A percentile compares a stretch with the other conserved stretches of the same genome.
phyloP scores from a whole-genome alignment of 169 alveolate genomes.

The Prorocentrum cordatum region DNA sequence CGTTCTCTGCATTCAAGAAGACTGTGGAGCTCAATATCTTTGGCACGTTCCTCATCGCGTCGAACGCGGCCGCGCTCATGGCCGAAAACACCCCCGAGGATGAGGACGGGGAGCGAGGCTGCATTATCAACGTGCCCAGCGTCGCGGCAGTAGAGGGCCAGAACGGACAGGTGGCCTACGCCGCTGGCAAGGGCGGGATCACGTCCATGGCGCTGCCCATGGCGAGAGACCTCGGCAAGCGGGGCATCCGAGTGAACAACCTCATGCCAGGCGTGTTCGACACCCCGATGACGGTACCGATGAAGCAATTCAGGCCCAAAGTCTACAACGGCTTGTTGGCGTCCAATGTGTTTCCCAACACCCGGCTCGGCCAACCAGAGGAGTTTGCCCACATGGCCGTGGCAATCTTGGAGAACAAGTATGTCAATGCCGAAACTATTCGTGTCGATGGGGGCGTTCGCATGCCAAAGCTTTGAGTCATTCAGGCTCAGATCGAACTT shows the following conservation, averaged over 20 bases:
- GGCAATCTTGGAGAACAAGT: conserved; percentile 43
- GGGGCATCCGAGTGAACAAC: conserved; percentile 49
- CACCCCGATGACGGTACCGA: conserved; percentile 26
- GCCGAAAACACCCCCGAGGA: conserved; percentile 8
- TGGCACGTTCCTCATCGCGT: conserved; percentile 26
- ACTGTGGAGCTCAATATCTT: conserved; percentile 39
- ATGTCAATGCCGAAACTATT: conserved; percentile 25
- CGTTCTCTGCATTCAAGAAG: background rate
- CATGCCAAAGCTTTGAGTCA: conserved; percentile 23
- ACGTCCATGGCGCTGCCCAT: conserved; percentile 44
- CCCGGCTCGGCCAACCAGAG: conserved; percentile 46
- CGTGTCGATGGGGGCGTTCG: conserved; percentile 55
- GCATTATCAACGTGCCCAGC: conserved; percentile 57
- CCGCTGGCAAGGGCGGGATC: conserved; percentile 62
- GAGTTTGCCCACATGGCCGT: conserved; percentile 59
- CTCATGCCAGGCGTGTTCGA: conserved; percentile 43
- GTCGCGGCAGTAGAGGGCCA: conserved; percentile 41
- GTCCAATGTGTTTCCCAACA: conserved; percentile 25
- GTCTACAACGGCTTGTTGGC: background rate
- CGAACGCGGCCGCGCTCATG: background rate
- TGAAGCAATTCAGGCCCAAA: background rate
- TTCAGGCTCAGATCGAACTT: no score
- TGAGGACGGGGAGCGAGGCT: conserved; percentile 44
- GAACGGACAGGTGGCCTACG: conserved; percentile 46
- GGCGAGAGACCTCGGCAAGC: conserved; percentile 44